Conservation (phyloP, 148 eudicot species). For the Pharnaceum exiguum region DNA sequence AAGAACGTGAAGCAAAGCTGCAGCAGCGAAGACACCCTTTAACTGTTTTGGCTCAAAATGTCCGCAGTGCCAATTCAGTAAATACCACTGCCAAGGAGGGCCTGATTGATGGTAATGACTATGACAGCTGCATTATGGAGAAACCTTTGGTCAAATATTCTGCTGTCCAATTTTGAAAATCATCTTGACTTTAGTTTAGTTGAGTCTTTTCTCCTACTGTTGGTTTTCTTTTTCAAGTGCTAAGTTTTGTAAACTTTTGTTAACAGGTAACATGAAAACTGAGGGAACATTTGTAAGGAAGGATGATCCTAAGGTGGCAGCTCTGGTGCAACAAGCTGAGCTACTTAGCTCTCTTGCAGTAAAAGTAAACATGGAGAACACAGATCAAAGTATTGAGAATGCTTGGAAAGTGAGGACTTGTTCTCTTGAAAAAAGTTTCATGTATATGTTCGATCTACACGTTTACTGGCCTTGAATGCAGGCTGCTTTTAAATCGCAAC, state of each 20-base stretch:
- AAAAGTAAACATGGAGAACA: constrained; percentile 70
- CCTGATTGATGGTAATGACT: constrained; percentile 46
- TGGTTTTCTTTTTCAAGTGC: background rate
- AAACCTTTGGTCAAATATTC: constrained; percentile 11
- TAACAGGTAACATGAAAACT: constrained; percentile 33
- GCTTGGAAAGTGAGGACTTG: constrained; percentile 77
- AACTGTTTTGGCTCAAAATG: constrained; percentile 57
- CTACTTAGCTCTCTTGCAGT: constrained; percentile 83
- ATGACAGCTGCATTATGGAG: constrained; percentile 18
- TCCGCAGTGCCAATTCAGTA: constrained; percentile 17
- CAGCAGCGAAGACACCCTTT: constrained; percentile 59
- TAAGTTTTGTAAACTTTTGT: background rate
- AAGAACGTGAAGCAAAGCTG: constrained; percentile 28
- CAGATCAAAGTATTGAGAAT: constrained; percentile 78
- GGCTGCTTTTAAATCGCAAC: too few relatives aligned
- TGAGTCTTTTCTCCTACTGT: constrained; percentile 12
- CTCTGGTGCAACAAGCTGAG: constrained; percentile 84
- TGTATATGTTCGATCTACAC: background rate
- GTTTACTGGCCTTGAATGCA: too few relatives aligned
- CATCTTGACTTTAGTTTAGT: constrained; percentile 18
- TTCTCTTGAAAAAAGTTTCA: background rate
- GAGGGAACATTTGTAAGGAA: constrained; percentile 74
- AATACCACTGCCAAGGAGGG: constrained; percentile 26
- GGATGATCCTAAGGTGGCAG: constrained; percentile 78
- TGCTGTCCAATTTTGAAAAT: constrained; percentile 23